Evolutionary conservation across 2,329 filamentous ascomycete genomes (phyloP), one percentile per base, ranked within the genome.

Genomic region (Diaporthe humulicola): DNA sequence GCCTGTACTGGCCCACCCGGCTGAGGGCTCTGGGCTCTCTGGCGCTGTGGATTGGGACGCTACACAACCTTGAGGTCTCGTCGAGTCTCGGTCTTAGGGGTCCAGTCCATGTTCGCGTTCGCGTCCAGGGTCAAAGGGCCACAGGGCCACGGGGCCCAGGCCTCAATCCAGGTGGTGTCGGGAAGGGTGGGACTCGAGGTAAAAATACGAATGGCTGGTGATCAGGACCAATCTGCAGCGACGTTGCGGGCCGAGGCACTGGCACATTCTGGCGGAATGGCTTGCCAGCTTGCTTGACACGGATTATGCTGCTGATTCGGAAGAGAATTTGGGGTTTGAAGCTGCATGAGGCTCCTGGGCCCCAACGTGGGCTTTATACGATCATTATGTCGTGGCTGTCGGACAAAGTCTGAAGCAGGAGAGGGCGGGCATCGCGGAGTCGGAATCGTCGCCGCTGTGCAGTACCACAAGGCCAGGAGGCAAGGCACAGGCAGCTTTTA

Each of bases 121-220:
- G 45, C 45, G 4, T 7, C 45, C 45, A 48, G 45, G 22, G 19
- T 22, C 19, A 22, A 22, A 48, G 61, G 61, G 9, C 22, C 30
- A 28, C 30, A 54, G 33, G 64, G 9, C 22, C 30, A 28, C 30
- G 40, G 33, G 64, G 45, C 14, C 45, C n/a, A 67, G n/a, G 45
- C 45, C 64, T 54, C 38, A 36, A 33, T 38, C 28, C 28, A 38
- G 33, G 45, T 69, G 28, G 33, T 52, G 64, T 52, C 61, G 48
- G 8, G 40, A 50, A 54, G 64, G 45, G 64, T 69, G 64, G 64
- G 64, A 54, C 45, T 69, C 45, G 22, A 28, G 33, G 33, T 40
- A 25, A n/a, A 40, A 40, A 69, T 28, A 38, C 33, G 48, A 36
- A 69, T 52, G 61, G 61, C 61, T 67, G 61, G 61, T 67, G 10